Percentiles rank a stretch among this genome's conserved stretches.
phyloP scores from a whole-genome alignment of 2,329 filamentous ascomycete genomes.

The Colletotrichum liaoningense region DNA sequence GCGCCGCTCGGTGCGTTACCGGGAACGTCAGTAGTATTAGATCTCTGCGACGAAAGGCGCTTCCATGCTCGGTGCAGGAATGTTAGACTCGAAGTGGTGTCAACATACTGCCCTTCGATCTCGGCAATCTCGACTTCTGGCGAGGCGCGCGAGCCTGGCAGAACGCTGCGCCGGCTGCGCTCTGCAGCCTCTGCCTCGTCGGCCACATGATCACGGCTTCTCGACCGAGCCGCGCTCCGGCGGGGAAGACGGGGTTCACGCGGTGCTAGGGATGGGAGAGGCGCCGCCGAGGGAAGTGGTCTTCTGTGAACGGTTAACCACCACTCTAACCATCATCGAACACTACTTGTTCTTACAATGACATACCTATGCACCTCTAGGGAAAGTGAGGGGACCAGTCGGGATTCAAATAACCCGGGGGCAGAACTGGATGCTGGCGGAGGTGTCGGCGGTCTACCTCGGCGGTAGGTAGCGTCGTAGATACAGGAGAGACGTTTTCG shows the following conservation, averaged over 20 bases:
- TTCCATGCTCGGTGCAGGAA: conserved; percentile 67
- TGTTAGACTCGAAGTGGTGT: conserved; percentile 64
- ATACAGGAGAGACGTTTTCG: conserved; percentile 44
- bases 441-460: conserved; percentile 51
- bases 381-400: background rate
- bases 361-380: conserved; percentile 3
- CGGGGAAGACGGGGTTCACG: background rate
- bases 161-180: conserved; percentile 16
- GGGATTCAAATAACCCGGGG: background rate
- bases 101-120: conserved; percentile 66
- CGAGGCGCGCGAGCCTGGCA: conserved; percentile 31
- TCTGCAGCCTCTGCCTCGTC: background rate
- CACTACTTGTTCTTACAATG: background rate
- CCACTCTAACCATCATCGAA: background rate
- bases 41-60: conserved; percentile 47
- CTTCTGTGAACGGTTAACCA: background rate
- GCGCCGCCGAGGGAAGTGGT: background rate
- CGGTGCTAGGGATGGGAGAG: background rate
- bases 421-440: conserved; percentile 31
- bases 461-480: conserved; percentile 50
- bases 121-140: conserved; percentile 47
- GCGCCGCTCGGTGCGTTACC: conserved; percentile 34
- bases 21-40: conserved; percentile 40
- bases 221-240: background rate
- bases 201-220: background rate